Evolutionary conservation across 148 eudicot species (phyloP), one percentile per base, ranked within the genome.

Genomic region (Chenopodium quinoa): DNA sequence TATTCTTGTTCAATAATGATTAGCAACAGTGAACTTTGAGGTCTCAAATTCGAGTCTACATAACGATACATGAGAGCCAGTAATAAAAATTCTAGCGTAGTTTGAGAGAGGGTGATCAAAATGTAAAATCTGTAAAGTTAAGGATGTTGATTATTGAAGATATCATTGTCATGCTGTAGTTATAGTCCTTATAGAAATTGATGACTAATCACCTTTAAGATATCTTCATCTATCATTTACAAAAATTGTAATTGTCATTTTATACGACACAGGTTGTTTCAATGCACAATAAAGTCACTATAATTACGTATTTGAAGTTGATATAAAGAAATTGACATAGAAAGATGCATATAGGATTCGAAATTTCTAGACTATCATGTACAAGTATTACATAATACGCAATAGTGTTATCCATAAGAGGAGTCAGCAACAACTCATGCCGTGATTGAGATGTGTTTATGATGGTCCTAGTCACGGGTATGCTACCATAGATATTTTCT

Each of bases 391-490:
- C 44, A 4, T 40, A 10, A 37, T 75, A 29, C 65, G 71, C 56
- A 54, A 23, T 23, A 3, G 62, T 75, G 37, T 29, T 75, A 48
- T 27, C 37, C 27, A 37, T 50, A 19, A 29, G 50, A 58, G 17
- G 52, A 77, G 79, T 77, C 56, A 64, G 70, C 71, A 20, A 23
- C 79, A 63, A 77, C 71, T 37, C 70, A 63, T 62, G 47, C 32
- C 56, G 79, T 77, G 54, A 48, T 77, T 37, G 71, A 64, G 29
- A 77, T 63, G 46, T 48, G 7, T 34, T 77, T 74, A 0, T 25
- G 16, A 67, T 25, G 71, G 34, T 29, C 7, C 37, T 27, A 29
- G 7, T 67, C 40, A 67, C 71, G 40, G 34, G 66, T 12, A 62
- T 27, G 25, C 3, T 5, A 62, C 66, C 0, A 22, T 5, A 1